These are phyloP conservation scores for Odonthalia washingtoniensis DNA, from an alignment of 31 red algal genomes.

Conservation along the genomic window DNA sequence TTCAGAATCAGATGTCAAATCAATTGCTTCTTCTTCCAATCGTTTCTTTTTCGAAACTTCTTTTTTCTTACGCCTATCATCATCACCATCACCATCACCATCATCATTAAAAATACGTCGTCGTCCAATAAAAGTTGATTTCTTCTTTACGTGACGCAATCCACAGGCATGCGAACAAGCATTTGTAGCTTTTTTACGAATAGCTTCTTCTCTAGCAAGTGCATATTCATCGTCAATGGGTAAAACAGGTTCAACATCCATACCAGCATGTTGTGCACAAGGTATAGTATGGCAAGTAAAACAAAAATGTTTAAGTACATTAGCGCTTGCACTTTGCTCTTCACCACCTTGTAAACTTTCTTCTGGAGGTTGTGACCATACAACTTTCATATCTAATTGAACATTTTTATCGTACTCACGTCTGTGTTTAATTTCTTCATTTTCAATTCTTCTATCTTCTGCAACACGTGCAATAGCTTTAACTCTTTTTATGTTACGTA, in stretches of 20 bases:
- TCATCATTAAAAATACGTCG: no score
- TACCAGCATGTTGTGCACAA: constrained; percentile 62
- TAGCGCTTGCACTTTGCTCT: constrained; percentile 16
- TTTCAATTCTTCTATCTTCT: constrained; percentile 45
- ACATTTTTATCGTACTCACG: constrained; percentile 24
- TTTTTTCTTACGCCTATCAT: no score
- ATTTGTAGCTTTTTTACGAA: not conserved
- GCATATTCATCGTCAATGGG: constrained; percentile 49
- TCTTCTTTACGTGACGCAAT: not conserved
- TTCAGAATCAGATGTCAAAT: constrained; percentile 19
- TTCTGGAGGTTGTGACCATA: constrained; percentile 14
- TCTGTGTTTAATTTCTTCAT: constrained; percentile 7
- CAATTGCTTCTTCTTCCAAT: not conserved
- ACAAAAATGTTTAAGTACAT: constrained; percentile 61
- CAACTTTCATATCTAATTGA: not conserved
- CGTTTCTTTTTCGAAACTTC: no score
- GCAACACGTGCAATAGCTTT: constrained; percentile 73
- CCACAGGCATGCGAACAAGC: constrained; percentile 41
- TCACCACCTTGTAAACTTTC: constrained; percentile 27
- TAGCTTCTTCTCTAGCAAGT: constrained; percentile 18
- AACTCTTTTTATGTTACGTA: constrained; percentile 38
- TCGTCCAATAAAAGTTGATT: not conserved
- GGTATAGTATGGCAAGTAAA: constrained; percentile 66
- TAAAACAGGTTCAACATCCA: constrained; percentile 64
- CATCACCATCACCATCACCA: not conserved